Conservation (phyloP, 805 yeast species). For the Candida multigemmis region DNA sequence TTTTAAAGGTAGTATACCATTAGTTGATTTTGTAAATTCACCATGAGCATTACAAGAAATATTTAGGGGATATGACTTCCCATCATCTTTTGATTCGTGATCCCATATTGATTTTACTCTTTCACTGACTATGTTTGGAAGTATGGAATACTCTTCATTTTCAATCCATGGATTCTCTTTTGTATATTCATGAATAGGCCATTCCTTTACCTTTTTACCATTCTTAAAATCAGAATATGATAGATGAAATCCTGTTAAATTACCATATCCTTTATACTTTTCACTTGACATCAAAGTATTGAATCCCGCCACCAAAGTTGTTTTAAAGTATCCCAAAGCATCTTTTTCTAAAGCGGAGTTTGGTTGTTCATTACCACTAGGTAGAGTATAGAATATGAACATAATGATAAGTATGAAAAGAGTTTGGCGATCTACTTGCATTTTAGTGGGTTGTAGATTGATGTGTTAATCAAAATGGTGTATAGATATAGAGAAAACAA, state of each 20-base stretch:
- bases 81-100: slow-evolving; percentile 6
- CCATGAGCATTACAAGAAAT: slow-evolving; percentile 27
- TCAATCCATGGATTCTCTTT: slow-evolving; percentile 37
- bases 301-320: too few relatives aligned
- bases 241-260: slow-evolving; percentile 62
- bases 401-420: slow-evolving; percentile 23
- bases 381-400: slow-evolving; percentile 24
- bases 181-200: slow-evolving; percentile 45
- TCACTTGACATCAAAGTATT: too few relatives aligned
- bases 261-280: slow-evolving; percentile 50
- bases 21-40: slow-evolving; percentile 11
- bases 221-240: slow-evolving; percentile 51
- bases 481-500: too few relatives aligned
- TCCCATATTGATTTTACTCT: slow-evolving; percentile 50
- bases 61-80: slow-evolving; percentile 21
- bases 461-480: too few relatives aligned
- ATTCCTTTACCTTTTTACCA: slow-evolving; percentile 38
- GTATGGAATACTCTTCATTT: slow-evolving; percentile 42
- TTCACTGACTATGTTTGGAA: slow-evolving; percentile 50
- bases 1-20: slow-evolving; percentile 3
- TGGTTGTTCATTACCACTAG: slow-evolving; percentile 19
- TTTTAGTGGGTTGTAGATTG: too few relatives aligned
- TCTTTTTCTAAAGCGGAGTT: slow-evolving; percentile 14
- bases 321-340: slow-evolving; percentile 15
- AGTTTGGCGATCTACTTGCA: slow-evolving; percentile 24